phyloP scores from a whole-genome alignment of 1,284 basidiomycete species.

The Hortiboletus rubellus region DNA sequence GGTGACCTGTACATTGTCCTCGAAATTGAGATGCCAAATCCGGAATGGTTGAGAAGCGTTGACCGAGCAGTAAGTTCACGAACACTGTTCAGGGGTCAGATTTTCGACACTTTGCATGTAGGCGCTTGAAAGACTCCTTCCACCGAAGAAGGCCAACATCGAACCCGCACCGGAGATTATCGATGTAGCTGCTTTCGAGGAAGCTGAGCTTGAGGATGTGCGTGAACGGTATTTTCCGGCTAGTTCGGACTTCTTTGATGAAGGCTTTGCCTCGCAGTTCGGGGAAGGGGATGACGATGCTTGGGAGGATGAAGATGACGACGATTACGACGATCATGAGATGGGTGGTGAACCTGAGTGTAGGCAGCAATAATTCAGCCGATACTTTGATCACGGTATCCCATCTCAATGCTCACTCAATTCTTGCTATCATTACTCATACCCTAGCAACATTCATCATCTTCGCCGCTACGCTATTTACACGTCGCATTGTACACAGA shows the following conservation, averaged over 20 bases:
- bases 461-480: slow-evolving; percentile 25
- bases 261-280: slow-evolving; percentile 66
- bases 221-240: slow-evolving; percentile 71
- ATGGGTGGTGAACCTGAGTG: slow-evolving; percentile 60
- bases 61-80: slow-evolving; percentile 52
- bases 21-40: slow-evolving; percentile 81
- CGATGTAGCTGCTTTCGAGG: slow-evolving; percentile 71
- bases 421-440: slow-evolving; percentile 18
- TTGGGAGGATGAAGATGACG: slow-evolving; percentile 63
- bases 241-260: slow-evolving; percentile 71
- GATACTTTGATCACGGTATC: slow-evolving; percentile 9
- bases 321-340: slow-evolving; percentile 48
- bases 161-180: slow-evolving; percentile 70
- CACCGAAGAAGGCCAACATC: slow-evolving; percentile 71
- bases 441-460: slow-evolving; percentile 14
- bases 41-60: slow-evolving; percentile 63
- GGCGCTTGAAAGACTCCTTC: slow-evolving; percentile 66
- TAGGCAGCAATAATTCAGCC: slow-evolving; percentile 51
- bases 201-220: slow-evolving; percentile 76
- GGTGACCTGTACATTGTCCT: slow-evolving; percentile 84
- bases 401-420: slow-evolving; percentile 10
- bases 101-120: slow-evolving; percentile 30
- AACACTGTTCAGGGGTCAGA: background rate
- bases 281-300: slow-evolving; percentile 70
- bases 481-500: slow-evolving; percentile 31